phyloP scores from a whole-genome alignment of 768 basidiomycete species.

The Tephrocybe sp. region DNA sequence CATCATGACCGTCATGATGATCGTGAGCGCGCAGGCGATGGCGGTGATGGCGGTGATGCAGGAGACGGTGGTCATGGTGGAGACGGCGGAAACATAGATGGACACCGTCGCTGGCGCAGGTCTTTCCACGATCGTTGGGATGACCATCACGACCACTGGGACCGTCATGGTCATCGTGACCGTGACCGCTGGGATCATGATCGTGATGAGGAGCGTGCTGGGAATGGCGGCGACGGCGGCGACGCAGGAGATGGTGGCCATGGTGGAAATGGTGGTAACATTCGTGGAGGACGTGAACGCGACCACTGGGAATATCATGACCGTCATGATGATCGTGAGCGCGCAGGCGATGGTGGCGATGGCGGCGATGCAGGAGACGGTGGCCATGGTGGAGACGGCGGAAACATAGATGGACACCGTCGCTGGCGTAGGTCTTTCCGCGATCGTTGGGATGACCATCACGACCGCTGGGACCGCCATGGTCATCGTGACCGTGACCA shows the following conservation, averaged over 20 bases:
- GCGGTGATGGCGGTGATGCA: neutral
- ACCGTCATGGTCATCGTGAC: too few species aligned
- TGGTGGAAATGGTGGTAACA: conserved; percentile 14
- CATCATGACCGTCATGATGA: too few species aligned
- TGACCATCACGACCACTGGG: neutral
- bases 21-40: neutral
- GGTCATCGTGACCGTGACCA: too few species aligned
- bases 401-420: neutral
- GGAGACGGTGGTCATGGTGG: neutral
- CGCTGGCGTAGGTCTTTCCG: neutral
- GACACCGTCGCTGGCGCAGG: neutral
- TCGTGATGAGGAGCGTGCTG: too few species aligned
- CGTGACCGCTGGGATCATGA: too few species aligned
- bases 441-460: neutral
- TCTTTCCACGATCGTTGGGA: neutral
- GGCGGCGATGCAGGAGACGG: conserved; percentile 10
- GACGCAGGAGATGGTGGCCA: conserved; percentile 5
- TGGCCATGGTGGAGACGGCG: conserved; percentile 2
- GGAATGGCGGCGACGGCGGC: conserved; percentile 8
- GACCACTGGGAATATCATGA: neutral
- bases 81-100: neutral
- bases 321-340: conserved; percentile 8
- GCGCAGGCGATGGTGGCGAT: conserved; percentile 6
- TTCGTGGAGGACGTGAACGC: neutral
- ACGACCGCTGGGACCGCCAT: too few species aligned